These are phyloP conservation scores for Dacryopinax spathularia DNA, from an alignment of 768 basidiomycete genomes.

Conservation along the genomic window DNA sequence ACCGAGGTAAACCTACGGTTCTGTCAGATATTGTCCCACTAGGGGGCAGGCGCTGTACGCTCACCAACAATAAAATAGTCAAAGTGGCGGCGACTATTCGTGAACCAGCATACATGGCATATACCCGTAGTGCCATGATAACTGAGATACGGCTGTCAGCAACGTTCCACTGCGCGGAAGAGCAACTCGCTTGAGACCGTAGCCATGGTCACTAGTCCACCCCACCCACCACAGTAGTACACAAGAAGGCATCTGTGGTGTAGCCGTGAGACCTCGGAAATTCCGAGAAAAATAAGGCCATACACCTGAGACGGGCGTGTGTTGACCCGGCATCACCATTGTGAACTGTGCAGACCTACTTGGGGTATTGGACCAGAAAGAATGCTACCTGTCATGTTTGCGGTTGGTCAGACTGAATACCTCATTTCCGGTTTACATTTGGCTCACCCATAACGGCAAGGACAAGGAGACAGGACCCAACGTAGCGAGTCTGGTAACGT, in stretches of 20 bases:
- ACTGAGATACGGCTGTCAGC: neutral
- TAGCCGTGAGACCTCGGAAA: no score
- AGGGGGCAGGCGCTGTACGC: no score
- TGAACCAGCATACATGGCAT: neutral
- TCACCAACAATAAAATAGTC: neutral
- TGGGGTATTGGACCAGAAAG: neutral
- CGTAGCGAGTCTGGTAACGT: neutral
- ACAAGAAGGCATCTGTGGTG: neutral
- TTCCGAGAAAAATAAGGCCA: no score
- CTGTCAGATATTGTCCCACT: no score
- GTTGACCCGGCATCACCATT: neutral
- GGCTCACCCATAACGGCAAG: neutral
- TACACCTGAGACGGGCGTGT: neutral
- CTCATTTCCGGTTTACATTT: neutral
- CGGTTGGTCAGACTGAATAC: neutral
- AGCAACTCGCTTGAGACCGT: neutral
- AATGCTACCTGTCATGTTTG: neutral
- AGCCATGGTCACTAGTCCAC: neutral
- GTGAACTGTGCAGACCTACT: neutral
- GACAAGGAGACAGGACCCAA: neutral
- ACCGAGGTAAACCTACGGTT: neutral
- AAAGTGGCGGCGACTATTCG: neutral
- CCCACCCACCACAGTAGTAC: neutral
- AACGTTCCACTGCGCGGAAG: neutral
- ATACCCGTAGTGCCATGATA: neutral